Percentiles rank a stretch among this genome's conserved stretches.
Evolutionary conservation across 1,284 basidiomycete genomes (phyloP).

Genomic region (Ustilago cynodontis): DNA sequence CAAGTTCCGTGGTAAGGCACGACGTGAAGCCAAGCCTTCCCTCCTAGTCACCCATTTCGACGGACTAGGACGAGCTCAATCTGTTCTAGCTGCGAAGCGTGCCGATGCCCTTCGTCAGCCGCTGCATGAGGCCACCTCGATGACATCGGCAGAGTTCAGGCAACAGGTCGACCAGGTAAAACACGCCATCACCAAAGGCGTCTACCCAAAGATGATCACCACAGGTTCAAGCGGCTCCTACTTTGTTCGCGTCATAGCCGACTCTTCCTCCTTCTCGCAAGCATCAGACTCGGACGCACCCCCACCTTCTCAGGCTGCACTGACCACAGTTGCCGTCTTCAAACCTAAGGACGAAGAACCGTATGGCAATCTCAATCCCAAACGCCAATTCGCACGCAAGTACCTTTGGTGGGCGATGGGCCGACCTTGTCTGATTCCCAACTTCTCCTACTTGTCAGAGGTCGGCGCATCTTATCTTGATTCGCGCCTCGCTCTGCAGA

Average conservation of each 20-base stretch:
- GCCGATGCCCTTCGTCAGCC: not conserved
- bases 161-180: conserved; percentile 53
- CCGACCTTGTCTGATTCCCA: conserved; percentile 67
- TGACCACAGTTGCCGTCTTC: conserved; percentile 62
- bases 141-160: conserved; percentile 42
- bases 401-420: conserved; percentile 70
- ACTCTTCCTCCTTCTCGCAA: not conserved
- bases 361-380: conserved; percentile 67
- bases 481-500: conserved; percentile 78
- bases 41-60: conserved; percentile 46
- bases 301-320: not conserved
- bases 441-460: conserved; percentile 73
- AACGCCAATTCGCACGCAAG: conserved; percentile 66
- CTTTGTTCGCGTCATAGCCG: conserved; percentile 50
- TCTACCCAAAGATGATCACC: conserved; percentile 68
- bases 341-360: conserved; percentile 69
- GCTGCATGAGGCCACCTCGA: conserved; percentile 31
- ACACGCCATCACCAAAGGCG: conserved; percentile 56
- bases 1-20: conserved; percentile 41
- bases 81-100: conserved; percentile 18
- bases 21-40: conserved; percentile 22
- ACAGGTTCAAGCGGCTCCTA: conserved; percentile 67
- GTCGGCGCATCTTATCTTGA: conserved; percentile 89
- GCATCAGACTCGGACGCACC: not conserved
- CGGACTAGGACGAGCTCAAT: conserved; percentile 25